phyloP scores from a whole-genome alignment of 1,284 basidiomycete genomes.

The Apiotrichum brassicae region DNA sequence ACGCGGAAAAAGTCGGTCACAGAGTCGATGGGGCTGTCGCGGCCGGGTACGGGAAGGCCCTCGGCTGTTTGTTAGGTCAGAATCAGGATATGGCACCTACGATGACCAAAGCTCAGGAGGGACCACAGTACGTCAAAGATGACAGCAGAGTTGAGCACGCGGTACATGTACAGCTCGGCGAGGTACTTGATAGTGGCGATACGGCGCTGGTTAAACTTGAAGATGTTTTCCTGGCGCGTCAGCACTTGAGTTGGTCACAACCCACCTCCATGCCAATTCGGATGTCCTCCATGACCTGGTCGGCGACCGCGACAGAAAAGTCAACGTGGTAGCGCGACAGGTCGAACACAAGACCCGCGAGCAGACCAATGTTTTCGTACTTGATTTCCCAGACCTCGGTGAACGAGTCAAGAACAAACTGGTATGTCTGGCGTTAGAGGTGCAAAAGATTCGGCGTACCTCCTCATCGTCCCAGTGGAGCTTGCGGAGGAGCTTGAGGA shows the following conservation, averaged over 20 bases:
- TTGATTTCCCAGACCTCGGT: slow-evolving; percentile 96
- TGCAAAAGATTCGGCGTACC: slow-evolving; percentile 28
- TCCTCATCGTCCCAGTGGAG: slow-evolving; percentile 84
- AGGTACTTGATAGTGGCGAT: slow-evolving; percentile 88
- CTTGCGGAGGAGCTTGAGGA: slow-evolving; percentile 83
- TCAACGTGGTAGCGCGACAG: slow-evolving; percentile 85
- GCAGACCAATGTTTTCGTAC: slow-evolving; percentile 78
- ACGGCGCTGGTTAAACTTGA: slow-evolving; percentile 89
- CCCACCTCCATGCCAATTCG: slow-evolving; percentile 72
- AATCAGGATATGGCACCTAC: slow-evolving; percentile 52
- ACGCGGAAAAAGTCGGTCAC: slow-evolving; percentile 95
- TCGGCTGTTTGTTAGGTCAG: slow-evolving; percentile 53
- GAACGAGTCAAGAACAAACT: slow-evolving; percentile 65
- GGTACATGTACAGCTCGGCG: slow-evolving; percentile 95
- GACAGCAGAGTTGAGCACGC: slow-evolving; percentile 80
- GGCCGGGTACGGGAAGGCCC: slow-evolving; percentile 76
- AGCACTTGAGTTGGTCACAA: neutral
- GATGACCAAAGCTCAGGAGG: slow-evolving; percentile 90
- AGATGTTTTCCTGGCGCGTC: slow-evolving; percentile 64
- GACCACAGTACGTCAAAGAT: slow-evolving; percentile 94
- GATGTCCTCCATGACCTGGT: slow-evolving; percentile 90
- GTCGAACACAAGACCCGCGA: slow-evolving; percentile 91
- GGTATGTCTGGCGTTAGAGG: slow-evolving; percentile 34
- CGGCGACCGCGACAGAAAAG: slow-evolving; percentile 81
- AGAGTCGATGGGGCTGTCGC: slow-evolving; percentile 71